Conservation (phyloP, 148 eudicot species). For the Vaccinium darrowii region DNA sequence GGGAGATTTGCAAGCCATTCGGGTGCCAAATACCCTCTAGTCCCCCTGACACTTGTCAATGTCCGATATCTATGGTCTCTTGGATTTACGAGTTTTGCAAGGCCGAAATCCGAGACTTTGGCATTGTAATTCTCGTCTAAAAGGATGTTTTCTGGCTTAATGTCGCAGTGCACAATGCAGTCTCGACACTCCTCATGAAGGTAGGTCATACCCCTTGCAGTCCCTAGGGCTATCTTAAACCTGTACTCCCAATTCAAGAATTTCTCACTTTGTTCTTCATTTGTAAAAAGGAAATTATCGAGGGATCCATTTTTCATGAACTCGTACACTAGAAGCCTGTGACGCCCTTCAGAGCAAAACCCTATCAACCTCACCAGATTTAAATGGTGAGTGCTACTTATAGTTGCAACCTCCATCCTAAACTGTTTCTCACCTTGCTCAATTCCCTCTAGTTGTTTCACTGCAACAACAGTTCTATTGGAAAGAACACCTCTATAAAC, state of each 20-base stretch:
- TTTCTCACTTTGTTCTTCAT: constrained; percentile 32
- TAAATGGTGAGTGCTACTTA: constrained; percentile 87
- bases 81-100: constrained; percentile 61
- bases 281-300: constrained; percentile 52
- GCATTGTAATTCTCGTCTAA: constrained; percentile 67
- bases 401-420: constrained; percentile 91
- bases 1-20: constrained; percentile 86
- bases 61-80: constrained; percentile 64
- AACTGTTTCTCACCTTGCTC: constrained; percentile 95
- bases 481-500: constrained; percentile 68
- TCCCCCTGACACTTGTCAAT: constrained; percentile 71
- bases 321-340: constrained; percentile 81
- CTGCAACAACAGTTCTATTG: constrained; percentile 60
- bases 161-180: constrained; percentile 83
- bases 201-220: constrained; percentile 82
- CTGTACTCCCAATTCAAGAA: constrained; percentile 58
- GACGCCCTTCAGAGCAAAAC: constrained; percentile 80
- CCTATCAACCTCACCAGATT: constrained; percentile 81
- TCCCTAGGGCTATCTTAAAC: constrained; percentile 74
- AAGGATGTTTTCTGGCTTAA: constrained; percentile 87
- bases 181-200: constrained; percentile 88
- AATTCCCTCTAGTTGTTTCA: constrained; percentile 79
- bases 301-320: constrained; percentile 84
- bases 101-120: constrained; percentile 85
- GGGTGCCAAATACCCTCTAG: constrained; percentile 89